These are phyloP conservation scores for Puccinia hordei DNA, from an alignment of 1,284 basidiomycete genomes.

Conservation along the genomic window DNA sequence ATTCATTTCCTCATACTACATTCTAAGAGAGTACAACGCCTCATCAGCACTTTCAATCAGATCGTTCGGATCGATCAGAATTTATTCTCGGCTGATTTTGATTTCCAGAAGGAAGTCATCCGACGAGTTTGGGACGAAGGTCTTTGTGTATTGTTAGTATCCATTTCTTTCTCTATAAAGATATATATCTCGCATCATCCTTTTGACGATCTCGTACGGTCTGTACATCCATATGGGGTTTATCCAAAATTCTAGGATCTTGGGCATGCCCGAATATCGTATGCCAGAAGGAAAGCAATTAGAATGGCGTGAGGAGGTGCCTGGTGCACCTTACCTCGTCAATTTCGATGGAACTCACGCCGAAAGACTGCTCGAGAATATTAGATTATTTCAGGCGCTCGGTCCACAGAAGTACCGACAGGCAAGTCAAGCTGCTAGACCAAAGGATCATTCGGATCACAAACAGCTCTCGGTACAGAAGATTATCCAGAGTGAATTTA, in stretches of 20 bases:
- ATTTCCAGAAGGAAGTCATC: slow-evolving; percentile 69
- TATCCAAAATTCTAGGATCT: slow-evolving; percentile 61
- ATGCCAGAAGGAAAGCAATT: slow-evolving; percentile 14
- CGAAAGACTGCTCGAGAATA: slow-evolving; percentile 76
- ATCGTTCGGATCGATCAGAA: slow-evolving; percentile 79
- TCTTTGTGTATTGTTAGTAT: slow-evolving; percentile 65
- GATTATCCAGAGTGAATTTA: slow-evolving; percentile 56
- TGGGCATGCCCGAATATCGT: slow-evolving; percentile 60
- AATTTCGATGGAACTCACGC: slow-evolving; percentile 70
- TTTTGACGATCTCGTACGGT: slow-evolving; percentile 69
- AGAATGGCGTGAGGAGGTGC: slow-evolving; percentile 31
- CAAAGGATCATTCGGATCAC: slow-evolving; percentile 67
- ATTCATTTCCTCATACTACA: slow-evolving; percentile 56
- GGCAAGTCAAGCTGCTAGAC: neutral
- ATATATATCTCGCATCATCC: too few relatives aligned
- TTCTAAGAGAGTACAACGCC: slow-evolving; percentile 53
- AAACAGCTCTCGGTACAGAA: slow-evolving; percentile 67
- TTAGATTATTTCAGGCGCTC: slow-evolving; percentile 66
- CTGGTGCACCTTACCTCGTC: slow-evolving; percentile 68
- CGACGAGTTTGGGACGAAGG: slow-evolving; percentile 82
- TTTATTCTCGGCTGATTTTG: slow-evolving; percentile 74
- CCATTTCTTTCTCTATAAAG: slow-evolving; percentile 64
- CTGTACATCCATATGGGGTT: too few relatives aligned
- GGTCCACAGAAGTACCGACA: slow-evolving; percentile 52
- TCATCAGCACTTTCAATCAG: slow-evolving; percentile 64